Conservation (phyloP, 2,329 filamentous ascomycete genomes). For the Claviceps africana region DNA sequence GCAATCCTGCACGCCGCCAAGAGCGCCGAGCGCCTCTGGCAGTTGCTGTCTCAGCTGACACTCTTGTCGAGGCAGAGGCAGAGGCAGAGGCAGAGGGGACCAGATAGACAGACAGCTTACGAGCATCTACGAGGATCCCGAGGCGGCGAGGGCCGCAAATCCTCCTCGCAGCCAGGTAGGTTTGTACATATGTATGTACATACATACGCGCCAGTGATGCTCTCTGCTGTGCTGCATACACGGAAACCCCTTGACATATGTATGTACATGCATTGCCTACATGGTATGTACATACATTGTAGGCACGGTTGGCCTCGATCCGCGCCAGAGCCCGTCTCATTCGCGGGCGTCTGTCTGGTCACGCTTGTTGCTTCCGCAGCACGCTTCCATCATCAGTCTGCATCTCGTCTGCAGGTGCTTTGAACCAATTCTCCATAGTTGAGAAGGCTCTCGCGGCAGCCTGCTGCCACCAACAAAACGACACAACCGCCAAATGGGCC, state of each 20-base stretch:
- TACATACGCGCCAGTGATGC: no score
- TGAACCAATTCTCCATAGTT: neutral
- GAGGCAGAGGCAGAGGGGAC: no score
- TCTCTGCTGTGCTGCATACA: neutral
- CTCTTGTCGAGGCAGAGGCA: no score
- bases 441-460: neutral
- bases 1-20: neutral
- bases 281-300: no score
- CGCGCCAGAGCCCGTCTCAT: neutral
- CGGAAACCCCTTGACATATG: neutral
- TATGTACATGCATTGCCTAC: no score
- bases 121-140: no score
- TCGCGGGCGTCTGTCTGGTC: neutral
- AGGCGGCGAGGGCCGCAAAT: no score
- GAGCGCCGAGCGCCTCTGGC: neutral
- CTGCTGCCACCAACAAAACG: neutral
- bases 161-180: no score
- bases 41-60: neutral
- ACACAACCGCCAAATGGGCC: neutral
- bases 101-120: no score
- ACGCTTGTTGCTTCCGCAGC: neutral
- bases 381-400: neutral
- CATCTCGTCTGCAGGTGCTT: no score
- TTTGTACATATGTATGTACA: no score
- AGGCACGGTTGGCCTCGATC: neutral